Evolutionary conservation across 306 rosid genomes (phyloP).

Genomic region (Cucumis melo): DNA sequence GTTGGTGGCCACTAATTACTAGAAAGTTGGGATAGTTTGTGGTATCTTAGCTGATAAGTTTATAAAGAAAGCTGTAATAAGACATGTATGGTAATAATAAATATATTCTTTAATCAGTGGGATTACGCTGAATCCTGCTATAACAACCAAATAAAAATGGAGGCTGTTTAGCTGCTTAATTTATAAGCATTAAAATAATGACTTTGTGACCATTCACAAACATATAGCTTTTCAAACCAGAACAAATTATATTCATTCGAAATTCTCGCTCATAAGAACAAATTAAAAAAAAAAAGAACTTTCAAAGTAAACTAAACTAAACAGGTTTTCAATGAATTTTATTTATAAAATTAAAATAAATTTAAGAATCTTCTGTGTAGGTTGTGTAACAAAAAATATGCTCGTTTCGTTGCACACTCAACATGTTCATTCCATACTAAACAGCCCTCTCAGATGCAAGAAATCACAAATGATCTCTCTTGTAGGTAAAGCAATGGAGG

Average conservation of each 20-base stretch:
- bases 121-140: not conserved
- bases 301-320: not conserved
- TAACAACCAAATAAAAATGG: not conserved
- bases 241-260: not conserved
- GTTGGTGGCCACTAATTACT: not conserved
- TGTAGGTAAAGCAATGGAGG: constrained; percentile 4
- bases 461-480: not conserved
- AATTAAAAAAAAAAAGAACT: not conserved
- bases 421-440: not conserved
- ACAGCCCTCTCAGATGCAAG: not conserved
- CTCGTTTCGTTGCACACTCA: not conserved
- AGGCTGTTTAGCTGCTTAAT: not conserved
- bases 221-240: not conserved
- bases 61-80: not conserved
- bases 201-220: not conserved
- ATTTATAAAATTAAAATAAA: no score
- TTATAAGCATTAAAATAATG: not conserved
- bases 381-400: not conserved
- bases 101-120: not conserved
- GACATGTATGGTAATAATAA: not conserved
- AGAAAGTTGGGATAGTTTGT: not conserved
- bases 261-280: not conserved
- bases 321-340: not conserved
- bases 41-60: not conserved
- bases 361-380: not conserved